Percentiles rank a stretch among this genome's conserved stretches.
These are phyloP conservation scores for Neckera pumila DNA, from an alignment of 225 moss, liverwort and hornwort genomes.

Conservation along the genomic window DNA sequence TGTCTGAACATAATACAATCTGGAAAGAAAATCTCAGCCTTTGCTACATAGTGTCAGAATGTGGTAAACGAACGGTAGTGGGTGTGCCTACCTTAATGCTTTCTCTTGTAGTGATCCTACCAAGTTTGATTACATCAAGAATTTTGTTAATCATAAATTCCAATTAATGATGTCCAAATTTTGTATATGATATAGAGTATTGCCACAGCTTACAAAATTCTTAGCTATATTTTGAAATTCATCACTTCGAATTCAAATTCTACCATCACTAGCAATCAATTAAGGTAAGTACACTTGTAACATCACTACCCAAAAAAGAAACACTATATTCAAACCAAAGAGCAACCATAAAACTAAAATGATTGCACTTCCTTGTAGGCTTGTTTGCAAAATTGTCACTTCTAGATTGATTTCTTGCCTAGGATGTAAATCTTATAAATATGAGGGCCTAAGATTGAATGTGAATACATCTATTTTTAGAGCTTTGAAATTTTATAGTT, in stretches of 20 bases:
- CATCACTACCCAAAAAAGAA: background rate
- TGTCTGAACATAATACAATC: too few relatives aligned
- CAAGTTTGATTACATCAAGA: background rate
- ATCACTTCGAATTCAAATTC: rapidly evolving
- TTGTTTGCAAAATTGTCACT: background rate
- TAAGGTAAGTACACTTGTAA: background rate
- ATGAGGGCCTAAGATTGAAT: background rate
- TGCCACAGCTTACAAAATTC: rapidly evolving
- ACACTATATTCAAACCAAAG: background rate
- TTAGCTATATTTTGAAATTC: background rate
- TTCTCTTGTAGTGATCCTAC: too few relatives aligned
- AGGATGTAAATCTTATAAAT: background rate
- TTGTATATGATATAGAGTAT: too few relatives aligned
- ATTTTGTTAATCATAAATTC: background rate
- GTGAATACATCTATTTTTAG: rapidly evolving
- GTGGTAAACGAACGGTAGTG: too few relatives aligned
- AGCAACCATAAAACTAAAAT: background rate
- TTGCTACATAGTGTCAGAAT: too few relatives aligned
- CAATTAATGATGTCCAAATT: background rate
- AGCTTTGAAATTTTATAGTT: background rate
- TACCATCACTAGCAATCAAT: background rate
- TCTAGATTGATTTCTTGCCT: background rate
- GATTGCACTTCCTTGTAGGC: too few relatives aligned
- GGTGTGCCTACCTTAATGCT: too few relatives aligned
- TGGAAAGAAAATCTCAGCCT: too few relatives aligned